Evolutionary conservation across 176 grass and related monocot species (phyloP).

Genomic region (Chloris gayana): DNA sequence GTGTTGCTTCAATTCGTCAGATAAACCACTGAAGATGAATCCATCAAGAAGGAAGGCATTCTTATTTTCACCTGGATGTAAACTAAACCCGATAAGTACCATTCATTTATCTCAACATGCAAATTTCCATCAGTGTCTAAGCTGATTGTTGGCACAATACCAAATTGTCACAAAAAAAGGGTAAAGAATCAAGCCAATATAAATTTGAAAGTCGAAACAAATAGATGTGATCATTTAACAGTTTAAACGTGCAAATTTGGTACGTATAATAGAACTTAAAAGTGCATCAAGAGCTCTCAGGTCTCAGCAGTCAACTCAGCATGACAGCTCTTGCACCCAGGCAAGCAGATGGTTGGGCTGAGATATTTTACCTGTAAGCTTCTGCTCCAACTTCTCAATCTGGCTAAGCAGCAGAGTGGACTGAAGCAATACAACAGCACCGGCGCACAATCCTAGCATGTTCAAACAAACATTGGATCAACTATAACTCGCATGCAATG

Average conservation of each 20-base stretch:
- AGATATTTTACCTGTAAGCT: slow-evolving; percentile 56
- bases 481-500: background rate
- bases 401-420: slow-evolving; percentile 55
- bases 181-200: background rate
- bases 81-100: background rate
- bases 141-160: background rate
- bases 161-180: background rate
- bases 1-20: slow-evolving; percentile 61
- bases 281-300: background rate
- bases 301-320: background rate
- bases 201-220: slow-evolving; percentile 18
- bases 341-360: background rate
- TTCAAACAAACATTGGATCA: slow-evolving; percentile 25
- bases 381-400: slow-evolving; percentile 61
- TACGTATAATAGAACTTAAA: background rate
- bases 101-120: slow-evolving; percentile 19
- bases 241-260: background rate
- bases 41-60: slow-evolving; percentile 59
- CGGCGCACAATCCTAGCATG: slow-evolving; percentile 55
- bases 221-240: background rate
- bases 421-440: slow-evolving; percentile 57
- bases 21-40: slow-evolving; percentile 69
- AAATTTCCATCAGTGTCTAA: background rate
- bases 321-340: background rate
- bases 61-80: slow-evolving; percentile 59